A percentile compares a stretch with the other conserved stretches of the same genome.
These are phyloP conservation scores for Kitagawia praeruptora DNA, from an alignment of 129 eudicot species.

Conservation along the genomic window DNA sequence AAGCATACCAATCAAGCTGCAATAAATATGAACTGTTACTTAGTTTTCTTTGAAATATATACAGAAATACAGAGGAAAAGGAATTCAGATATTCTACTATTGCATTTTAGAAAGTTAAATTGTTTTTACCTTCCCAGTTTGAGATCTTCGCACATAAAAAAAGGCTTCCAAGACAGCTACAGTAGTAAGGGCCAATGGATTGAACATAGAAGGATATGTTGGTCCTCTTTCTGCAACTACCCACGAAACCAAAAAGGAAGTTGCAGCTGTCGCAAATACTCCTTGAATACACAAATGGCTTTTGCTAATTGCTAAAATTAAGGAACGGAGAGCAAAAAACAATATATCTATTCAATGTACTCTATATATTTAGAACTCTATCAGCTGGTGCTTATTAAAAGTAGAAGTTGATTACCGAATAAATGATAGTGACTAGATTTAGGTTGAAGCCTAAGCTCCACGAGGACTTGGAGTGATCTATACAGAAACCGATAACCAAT, in stretches of 20 bases:
- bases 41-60: neutral
- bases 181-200: conserved; percentile 27
- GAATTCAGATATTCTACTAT: no score
- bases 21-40: neutral
- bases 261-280: conserved; percentile 31
- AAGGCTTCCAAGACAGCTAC: conserved; percentile 33
- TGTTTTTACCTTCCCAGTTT: conserved; percentile 30
- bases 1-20: conserved; percentile 41
- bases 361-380: neutral
- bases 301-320: no score
- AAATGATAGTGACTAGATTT: conserved; percentile 32
- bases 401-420: conserved; percentile 28
- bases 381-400: neutral
- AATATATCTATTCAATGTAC: neutral
- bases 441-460: conserved; percentile 41
- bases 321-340: no score
- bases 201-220: conserved; percentile 52
- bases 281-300: conserved; percentile 19
- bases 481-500: conserved; percentile 27
- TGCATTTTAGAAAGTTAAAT: no score
- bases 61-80: neutral
- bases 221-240: conserved; percentile 39
- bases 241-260: conserved; percentile 35
- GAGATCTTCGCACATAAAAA: conserved; percentile 26
- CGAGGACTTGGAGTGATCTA: conserved; percentile 22